Base-by-base conservation (phyloP, 768 basidiomycete species). In the Boletus subcaerulescens region DNA sequence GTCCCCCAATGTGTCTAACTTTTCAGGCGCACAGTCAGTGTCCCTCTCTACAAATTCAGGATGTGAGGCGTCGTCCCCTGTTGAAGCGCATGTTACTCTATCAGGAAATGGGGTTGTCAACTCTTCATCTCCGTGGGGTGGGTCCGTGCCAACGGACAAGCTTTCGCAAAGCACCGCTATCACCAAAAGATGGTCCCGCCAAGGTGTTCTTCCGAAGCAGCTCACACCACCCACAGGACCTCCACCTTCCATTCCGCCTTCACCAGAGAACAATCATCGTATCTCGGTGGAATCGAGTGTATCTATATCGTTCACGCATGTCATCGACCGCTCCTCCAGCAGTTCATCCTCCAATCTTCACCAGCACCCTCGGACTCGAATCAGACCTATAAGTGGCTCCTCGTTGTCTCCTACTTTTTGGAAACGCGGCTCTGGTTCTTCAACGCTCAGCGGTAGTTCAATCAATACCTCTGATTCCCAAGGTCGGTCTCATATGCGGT, bases 201-300 rank as follows among this genome's bases (percentile, higher is more conserved):
- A 80, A 58, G 75, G 76, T 14, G 35, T 63, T 63, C 57, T 78
- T 31, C 85, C 85, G 10, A 76, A 79, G 20, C 76, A 78, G 45
- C 65, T 76, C 46, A 80, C 80, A 5, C 85, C 85, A 11, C 84
- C 86, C 3, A 77, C 72, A 26, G 86, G 83, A 7, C 84, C 86
- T 15, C 71, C 82, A 29, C 82, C 84, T 5, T 77, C 79, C 15
- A 66, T 78, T 24, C 81, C 74, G 6, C 42, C 55, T 71, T 50
- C 60, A 26, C 45, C 58, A 17, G 67, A 65, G 20, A 35, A 57
- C 49, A 55, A 64, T 53, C 57, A 42, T 53, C 71, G 65, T 29
- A 29, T 45, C 22, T 65, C 68, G 15, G 56, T 66, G 29, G 65
- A 59, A 20, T 66, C 67, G 15, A 56, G 59, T 35, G 53, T 63